phyloP scores from a whole-genome alignment of 2,329 filamentous ascomycete species.

The Pseudocercospora musae region DNA sequence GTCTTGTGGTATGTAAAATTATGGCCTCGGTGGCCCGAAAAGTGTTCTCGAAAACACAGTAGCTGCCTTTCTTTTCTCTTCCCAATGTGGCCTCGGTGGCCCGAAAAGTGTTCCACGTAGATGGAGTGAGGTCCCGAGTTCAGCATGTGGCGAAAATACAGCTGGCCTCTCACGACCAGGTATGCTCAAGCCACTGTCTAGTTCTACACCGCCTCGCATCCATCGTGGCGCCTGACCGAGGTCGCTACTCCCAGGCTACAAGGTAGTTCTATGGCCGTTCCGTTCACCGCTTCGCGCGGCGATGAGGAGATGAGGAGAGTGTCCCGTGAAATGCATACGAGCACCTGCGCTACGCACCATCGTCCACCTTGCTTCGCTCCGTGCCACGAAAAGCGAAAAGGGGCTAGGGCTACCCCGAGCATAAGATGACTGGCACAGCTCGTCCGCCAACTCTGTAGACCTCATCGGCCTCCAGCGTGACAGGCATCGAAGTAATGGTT shows the following conservation, averaged over 20 bases:
- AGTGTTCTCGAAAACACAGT: neutral
- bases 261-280: neutral
- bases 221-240: neutral
- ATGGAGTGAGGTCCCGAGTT: neutral
- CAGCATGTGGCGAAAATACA: neutral
- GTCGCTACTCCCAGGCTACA: neutral
- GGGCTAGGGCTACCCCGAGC: neutral
- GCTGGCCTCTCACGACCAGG: neutral
- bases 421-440: neutral
- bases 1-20: neutral
- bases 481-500: conserved; percentile 7
- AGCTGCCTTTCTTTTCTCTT: neutral
- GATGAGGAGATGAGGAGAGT: neutral
- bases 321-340: neutral
- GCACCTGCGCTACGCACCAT: conserved; percentile 1
- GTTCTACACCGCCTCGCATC: neutral
- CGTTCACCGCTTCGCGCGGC: conserved; percentile 1
- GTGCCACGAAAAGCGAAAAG: too few relatives aligned
- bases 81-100: neutral
- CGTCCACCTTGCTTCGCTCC: neutral
- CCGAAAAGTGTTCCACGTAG: too few relatives aligned
- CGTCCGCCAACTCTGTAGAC: neutral
- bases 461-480: neutral
- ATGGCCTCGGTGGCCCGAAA: neutral
- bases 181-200: neutral